Evolutionary conservation across 2,329 filamentous ascomycete species (phyloP).

Genomic region (Clarireedia monteithiana): DNA sequence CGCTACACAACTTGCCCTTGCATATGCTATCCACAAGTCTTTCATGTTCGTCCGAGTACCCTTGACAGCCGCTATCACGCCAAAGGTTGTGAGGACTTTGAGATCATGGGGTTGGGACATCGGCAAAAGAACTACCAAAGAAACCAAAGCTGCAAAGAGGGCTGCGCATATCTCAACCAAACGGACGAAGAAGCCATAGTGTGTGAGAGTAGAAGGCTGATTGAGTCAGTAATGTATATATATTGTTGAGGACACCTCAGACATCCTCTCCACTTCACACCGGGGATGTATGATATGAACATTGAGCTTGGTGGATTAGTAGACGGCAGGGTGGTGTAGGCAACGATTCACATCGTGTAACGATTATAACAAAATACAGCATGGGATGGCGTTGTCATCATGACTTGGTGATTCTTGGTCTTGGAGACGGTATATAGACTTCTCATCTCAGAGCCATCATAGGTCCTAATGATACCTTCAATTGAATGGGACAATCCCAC

Average conservation of each 20-base stretch:
- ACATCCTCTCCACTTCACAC: no score
- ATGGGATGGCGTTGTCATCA: constrained; percentile 2
- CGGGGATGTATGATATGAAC: neutral
- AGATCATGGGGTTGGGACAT: constrained; percentile 92
- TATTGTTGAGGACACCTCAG: neutral
- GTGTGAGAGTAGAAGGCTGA: neutral
- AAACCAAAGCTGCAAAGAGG: constrained; percentile 27
- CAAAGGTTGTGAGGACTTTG: constrained; percentile 86
- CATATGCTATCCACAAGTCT: constrained; percentile 96
- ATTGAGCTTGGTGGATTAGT: neutral
- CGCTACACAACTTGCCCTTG: constrained; percentile 79
- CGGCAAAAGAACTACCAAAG: constrained; percentile 57
- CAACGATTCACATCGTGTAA: neutral
- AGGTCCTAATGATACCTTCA: no score
- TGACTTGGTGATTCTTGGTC: neutral
- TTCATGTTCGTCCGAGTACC: constrained; percentile 96
- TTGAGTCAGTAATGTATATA: neutral
- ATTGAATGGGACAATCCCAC: no score
- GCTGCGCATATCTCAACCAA: constrained; percentile 16
- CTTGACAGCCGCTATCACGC: constrained; percentile 79
- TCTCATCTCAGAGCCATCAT: neutral
- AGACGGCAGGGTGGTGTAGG: neutral
- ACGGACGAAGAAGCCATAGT: constrained; percentile 8
- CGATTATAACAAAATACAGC: neutral
- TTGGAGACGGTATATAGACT: neutral